Evolutionary conservation across 1,284 basidiomycete species (phyloP).

Genomic region (Rhodotorula sp.): DNA sequence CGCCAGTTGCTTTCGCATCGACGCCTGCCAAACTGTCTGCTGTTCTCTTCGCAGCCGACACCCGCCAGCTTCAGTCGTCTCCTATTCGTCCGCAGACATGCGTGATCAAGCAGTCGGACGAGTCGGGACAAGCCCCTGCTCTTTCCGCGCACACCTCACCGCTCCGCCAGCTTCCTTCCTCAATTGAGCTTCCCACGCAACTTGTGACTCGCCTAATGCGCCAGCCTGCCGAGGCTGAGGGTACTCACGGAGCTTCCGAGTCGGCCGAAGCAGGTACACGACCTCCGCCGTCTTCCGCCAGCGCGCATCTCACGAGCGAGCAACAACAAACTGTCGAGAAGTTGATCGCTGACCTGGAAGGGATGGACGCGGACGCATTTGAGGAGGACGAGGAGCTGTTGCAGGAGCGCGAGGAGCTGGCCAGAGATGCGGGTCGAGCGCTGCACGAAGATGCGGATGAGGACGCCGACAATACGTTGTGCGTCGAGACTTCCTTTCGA

Average conservation of each 20-base stretch:
- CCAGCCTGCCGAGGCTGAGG: not conserved
- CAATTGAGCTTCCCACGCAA: conserved; percentile 18
- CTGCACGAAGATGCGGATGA: not conserved
- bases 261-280: not conserved
- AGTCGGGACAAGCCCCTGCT: not conserved
- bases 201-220: not conserved
- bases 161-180: conserved; percentile 1
- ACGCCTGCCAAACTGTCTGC: not conserved
- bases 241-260: not conserved
- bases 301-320: not conserved
- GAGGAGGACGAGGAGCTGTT: not conserved
- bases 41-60: not conserved
- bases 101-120: not conserved
- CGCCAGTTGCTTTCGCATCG: not conserved
- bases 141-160: not conserved
- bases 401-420: not conserved
- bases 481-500: not conserved
- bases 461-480: not conserved
- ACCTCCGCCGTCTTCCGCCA: not conserved
- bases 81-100: not conserved
- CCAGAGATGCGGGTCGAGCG: not conserved
- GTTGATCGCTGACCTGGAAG: not conserved
- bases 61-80: not conserved
- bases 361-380: not conserved
- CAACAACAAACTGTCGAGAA: not conserved